Base-by-base conservation (phyloP, 2,329 filamentous ascomycete genomes). In the Chrysoporthe austroafricana region DNA sequence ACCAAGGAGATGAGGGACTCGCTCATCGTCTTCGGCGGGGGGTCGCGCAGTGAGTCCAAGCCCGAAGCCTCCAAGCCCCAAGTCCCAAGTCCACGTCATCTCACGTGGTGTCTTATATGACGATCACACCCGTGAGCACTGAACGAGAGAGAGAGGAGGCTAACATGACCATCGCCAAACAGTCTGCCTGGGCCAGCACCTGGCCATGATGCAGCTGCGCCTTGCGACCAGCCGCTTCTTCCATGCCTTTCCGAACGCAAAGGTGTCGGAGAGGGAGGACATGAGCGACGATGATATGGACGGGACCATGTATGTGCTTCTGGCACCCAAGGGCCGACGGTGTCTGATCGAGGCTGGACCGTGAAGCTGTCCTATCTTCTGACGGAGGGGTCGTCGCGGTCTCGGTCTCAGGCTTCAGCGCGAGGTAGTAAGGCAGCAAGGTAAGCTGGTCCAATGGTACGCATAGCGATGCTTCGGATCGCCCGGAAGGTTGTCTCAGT, bases 141-240 rank as follows among this genome's bases (percentile, higher is more conserved):
- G 21, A 18, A 14, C 50, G n/a, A 26, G 48, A 34, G 50, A 34
- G 50, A 39, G 57, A 36, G 39, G 39, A 66, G 5, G 32, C 42
- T 44, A 42, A 66, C 6, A 36, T 39, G n/a, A 34, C 32, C 11
- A 48, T 21, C 14, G 8, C n/a, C 50, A 21, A 54, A 52, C n/a
- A 77, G 75, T 73, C 4, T 88, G 86, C 69, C 76, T 88, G 18
- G 86, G 86, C 3, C 76, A 85, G 34, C 83, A 87, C 66, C 78
- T 88, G 11, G 86, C 86, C 0, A 78, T 79, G n/a, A 83, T 86
- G 74, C 85, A 88, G 71, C 72, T 88, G 26, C 77, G 84, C 5
- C 79, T 85, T 48, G 83, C 79, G 0, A 77, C 79, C 2, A 82
- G 84, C 0, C 76, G 80, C 11, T 84, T 88, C 74, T 86, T 87